Evolutionary conservation across 129 eudicot genomes (phyloP).

Genomic region (Apium graveolens): DNA sequence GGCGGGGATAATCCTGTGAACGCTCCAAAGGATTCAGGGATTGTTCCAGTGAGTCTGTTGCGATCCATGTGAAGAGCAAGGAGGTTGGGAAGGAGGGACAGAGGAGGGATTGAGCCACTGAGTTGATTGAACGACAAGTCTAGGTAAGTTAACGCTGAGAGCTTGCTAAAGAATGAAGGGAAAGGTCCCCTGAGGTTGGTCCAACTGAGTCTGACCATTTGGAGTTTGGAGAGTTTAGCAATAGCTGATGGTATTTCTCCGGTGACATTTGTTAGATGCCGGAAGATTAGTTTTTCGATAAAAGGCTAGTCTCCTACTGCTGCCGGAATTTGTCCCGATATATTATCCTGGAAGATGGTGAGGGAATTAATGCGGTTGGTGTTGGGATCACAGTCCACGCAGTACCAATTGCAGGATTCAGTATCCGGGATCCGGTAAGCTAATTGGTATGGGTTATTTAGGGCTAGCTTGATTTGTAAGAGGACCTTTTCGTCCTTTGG

Average conservation of each 20-base stretch:
- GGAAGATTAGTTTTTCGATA: constrained; percentile 28
- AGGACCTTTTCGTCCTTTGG: constrained; percentile 36
- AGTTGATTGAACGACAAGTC: constrained; percentile 38
- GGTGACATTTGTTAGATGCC: constrained; percentile 38
- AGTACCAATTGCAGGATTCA: constrained; percentile 30
- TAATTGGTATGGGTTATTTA: constrained; percentile 23
- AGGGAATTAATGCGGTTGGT: constrained; percentile 24
- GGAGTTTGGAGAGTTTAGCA: constrained; percentile 42
- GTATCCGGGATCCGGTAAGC: constrained; percentile 26
- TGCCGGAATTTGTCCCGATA: constrained; percentile 46
- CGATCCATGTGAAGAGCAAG: constrained; percentile 28
- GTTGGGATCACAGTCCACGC: constrained; percentile 11
- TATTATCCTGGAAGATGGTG: constrained; percentile 26
- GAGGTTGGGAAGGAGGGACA: constrained; percentile 23
- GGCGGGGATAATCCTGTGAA: constrained; percentile 22
- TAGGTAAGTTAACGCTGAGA: constrained; percentile 27
- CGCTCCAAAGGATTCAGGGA: constrained; percentile 53
- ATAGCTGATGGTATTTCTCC: constrained; percentile 50
- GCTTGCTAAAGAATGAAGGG: constrained; percentile 31
- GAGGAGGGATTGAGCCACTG: constrained; percentile 56
- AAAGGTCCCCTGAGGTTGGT: constrained; percentile 42
- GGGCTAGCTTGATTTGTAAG: constrained; percentile 23
- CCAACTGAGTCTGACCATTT: constrained; percentile 26
- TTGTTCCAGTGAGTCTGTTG: constrained; percentile 56
- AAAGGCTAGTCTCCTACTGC: constrained; percentile 47